phyloP scores from a whole-genome alignment of 1,284 basidiomycete species.

The Pisolithus thermaeus region DNA sequence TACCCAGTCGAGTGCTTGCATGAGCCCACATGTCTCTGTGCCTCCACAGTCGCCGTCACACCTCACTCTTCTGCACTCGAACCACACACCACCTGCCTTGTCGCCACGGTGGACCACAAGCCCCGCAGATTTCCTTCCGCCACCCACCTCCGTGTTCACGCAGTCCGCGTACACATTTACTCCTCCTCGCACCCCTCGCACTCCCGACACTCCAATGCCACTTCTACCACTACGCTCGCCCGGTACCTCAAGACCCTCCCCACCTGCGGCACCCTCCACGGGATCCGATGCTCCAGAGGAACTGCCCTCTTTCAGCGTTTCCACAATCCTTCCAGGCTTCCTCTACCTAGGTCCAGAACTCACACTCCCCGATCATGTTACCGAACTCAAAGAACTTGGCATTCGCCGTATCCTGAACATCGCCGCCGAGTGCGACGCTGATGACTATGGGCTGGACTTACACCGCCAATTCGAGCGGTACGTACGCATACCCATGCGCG shows the following conservation, averaged over 20 bases:
- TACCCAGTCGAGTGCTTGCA: conserved; percentile 15
- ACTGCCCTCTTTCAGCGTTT: conserved; percentile 66
- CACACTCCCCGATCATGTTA: conserved; percentile 67
- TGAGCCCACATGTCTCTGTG: conserved; percentile 33
- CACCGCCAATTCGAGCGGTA: conserved; percentile 75
- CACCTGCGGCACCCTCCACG: conserved; percentile 46
- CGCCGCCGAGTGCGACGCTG: conserved; percentile 79
- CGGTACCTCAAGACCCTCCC: conserved; percentile 51
- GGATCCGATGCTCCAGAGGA: conserved; percentile 38
- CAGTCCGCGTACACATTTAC: conserved; percentile 23
- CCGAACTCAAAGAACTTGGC: conserved; percentile 68
- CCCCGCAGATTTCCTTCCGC: conserved; percentile 27
- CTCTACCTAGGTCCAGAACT: conserved; percentile 89
- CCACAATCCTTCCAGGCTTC: conserved; percentile 86
- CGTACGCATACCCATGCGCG: conserved; percentile 84
- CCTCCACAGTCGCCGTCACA: conserved; percentile 56
- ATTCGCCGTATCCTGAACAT: conserved; percentile 89
- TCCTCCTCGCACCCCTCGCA: conserved; percentile 53
- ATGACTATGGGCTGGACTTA: conserved; percentile 69
- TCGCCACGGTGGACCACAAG: conserved; percentile 32
- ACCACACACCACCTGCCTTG: conserved; percentile 48
- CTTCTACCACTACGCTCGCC: conserved; percentile 38
- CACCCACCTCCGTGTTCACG: conserved; percentile 36
- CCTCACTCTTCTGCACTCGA: conserved; percentile 51
- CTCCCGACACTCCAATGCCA: conserved; percentile 44